Percentiles rank a stretch among this genome's conserved stretches.
Conservation (phyloP, 2,329 filamentous ascomycete species). For the Fusarium pininemorale region DNA sequence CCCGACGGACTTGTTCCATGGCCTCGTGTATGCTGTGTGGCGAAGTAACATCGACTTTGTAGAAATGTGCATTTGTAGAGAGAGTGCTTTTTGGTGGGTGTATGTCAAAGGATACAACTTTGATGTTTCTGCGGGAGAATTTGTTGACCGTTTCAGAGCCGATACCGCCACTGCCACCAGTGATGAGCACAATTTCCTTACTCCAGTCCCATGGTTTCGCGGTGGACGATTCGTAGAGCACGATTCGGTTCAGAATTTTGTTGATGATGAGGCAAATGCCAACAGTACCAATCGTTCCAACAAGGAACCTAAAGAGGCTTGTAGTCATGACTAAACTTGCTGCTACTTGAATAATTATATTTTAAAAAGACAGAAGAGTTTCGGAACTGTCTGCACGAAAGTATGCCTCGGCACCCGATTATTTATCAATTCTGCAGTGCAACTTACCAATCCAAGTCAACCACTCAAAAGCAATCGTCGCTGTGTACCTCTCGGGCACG, state of each 20-base stretch:
- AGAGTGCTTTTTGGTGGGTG: background rate
- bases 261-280: background rate
- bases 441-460: background rate
- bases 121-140: background rate
- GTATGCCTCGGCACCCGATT: background rate
- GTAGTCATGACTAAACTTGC: background rate
- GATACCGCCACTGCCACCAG: background rate
- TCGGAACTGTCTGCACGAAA: background rate
- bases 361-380: background rate
- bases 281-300: background rate
- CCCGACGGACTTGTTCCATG: background rate
- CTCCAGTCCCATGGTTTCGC: background rate
- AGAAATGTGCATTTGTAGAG: background rate
- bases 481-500: rapidly evolving
- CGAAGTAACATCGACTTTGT: background rate
- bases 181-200: background rate
- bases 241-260: background rate
- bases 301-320: background rate
- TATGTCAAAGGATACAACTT: background rate
- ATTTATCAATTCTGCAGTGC: background rate
- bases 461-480: background rate
- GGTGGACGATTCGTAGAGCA: background rate
- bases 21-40: background rate
- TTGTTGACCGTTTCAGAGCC: background rate
- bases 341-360: rapidly evolving